Evolutionary conservation across 331 rosid species (phyloP), one percentile per base, ranked within the genome.

Genomic region (Malus hybrid): DNA sequence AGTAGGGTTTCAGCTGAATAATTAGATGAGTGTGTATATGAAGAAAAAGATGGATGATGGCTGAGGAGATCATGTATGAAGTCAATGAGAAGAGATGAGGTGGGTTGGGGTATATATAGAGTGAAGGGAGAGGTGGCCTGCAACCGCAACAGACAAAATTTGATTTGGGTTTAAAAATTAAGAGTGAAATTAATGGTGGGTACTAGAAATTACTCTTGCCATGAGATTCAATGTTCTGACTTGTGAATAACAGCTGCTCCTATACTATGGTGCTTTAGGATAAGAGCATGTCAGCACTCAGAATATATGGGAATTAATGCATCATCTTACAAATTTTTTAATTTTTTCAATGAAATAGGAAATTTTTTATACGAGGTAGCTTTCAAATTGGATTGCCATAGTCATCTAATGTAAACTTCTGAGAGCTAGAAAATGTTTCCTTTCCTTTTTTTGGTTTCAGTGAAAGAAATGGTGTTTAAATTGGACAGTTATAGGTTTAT

Each of bases 51-150:
- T 31, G 27, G 15, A 59, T 14, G 76, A 24, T 56, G 7, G 50
- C 33, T 33, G 6, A n/a, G 52, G 66, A 32, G 57, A 28, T 62
- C 19, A 13, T 6, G 5, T 27, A 24, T 71, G 31, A 70, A 81
- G 75, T 81, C 46, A 79, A 81, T 81, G 89, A 76, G 76, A 69
- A 48, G 39, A 29, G 36, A 64, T 64, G 86, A 22, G 82, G 29
- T 55, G 61, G 73, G 24, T 61, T 52, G 71, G 85, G 29, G 69
- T 85, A 83, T 80, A 86, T 85, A 90, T 84, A 83, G 71, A 20
- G 78, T n/a, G 67, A 46, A 31, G 29, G 52, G 50, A 0, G 65
- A 0, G 32, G 56, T 22, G 16, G 29, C 48, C 6, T 24, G 34
- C 1, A 0, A 1, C 78, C 69, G 63, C n/a, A 27, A 4, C 29